Conservation (phyloP, 257 asterid genomes). For the Salvia rosmarinus region DNA sequence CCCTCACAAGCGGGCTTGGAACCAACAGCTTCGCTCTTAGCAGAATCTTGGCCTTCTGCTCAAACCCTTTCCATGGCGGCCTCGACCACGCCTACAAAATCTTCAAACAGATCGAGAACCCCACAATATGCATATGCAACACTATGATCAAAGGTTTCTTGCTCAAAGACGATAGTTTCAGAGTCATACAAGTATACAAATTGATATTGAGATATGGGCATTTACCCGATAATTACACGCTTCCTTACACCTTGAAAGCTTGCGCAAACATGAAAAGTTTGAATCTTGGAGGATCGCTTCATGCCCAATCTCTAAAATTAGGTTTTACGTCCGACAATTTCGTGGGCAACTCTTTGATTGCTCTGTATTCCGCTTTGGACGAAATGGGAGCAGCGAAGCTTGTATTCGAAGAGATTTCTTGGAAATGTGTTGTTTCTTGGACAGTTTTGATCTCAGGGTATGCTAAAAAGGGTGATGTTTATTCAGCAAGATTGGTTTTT, state of each 20-base stretch:
- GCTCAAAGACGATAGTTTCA: constrained; percentile 46
- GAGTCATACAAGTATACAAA: constrained; percentile 44
- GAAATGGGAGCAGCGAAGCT: constrained; percentile 56
- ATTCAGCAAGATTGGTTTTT: constrained; percentile 59
- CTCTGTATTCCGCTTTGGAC: constrained; percentile 52
- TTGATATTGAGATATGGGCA: constrained; percentile 46
- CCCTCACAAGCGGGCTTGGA: constrained; percentile 57
- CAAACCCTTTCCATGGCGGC: constrained; percentile 53
- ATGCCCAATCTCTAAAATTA: constrained; percentile 56
- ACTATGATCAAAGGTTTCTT: constrained; percentile 63
- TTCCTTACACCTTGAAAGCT: constrained; percentile 62
- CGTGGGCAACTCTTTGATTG: constrained; percentile 62
- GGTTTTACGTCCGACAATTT: constrained; percentile 50
- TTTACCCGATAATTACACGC: constrained; percentile 69
- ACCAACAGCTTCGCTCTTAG: constrained; percentile 67
- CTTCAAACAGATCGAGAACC: constrained; percentile 53
- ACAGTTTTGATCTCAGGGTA: constrained; percentile 70
- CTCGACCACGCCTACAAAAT: constrained; percentile 49
- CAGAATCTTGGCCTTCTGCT: constrained; percentile 71
- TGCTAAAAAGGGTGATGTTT: constrained; percentile 59
- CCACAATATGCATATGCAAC: constrained; percentile 69
- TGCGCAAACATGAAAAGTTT: constrained; percentile 46
- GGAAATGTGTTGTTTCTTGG: constrained; percentile 63
- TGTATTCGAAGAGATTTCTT: constrained; percentile 58
- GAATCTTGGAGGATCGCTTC: constrained; percentile 52